Percentiles rank a stretch among this genome's conserved stretches.
phyloP scores from a whole-genome alignment of 202 grass and related monocot genomes.

The Cymbopogon flexuosus region DNA sequence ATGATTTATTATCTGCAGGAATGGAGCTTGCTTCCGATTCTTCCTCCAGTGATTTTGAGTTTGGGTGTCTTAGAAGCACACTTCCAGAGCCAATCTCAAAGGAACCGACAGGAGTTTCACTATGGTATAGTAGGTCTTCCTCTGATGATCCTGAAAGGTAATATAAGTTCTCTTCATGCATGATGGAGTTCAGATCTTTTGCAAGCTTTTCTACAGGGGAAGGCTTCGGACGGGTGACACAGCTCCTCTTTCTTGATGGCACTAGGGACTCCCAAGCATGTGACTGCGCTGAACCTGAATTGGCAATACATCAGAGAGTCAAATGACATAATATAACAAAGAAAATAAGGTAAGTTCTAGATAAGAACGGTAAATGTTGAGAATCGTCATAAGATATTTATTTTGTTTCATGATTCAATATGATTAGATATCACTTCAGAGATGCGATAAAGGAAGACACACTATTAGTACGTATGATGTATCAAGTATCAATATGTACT shows the following conservation, averaged over 20 bases:
- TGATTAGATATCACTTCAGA: not conserved
- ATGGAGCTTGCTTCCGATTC: conserved; percentile 94
- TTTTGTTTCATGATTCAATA: conserved; percentile 2
- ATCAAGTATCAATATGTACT: not conserved
- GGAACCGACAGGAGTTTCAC: conserved; percentile 58
- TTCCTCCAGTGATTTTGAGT: conserved; percentile 66
- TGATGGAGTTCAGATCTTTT: conserved; percentile 86
- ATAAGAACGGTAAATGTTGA: conserved; percentile 1
- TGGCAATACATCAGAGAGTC: conserved; percentile 18
- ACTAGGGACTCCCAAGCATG: conserved; percentile 69
- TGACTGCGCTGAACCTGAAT: conserved; percentile 82
- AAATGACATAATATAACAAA: not conserved
- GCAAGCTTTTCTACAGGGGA: conserved; percentile 77
- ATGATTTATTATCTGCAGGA: conserved; percentile 59
- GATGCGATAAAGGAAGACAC: not conserved
- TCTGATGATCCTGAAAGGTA: conserved; percentile 59
- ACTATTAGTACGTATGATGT: not conserved
- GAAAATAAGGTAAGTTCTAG: not conserved
- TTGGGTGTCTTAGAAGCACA: conserved; percentile 68
- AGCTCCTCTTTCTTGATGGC: conserved; percentile 77
- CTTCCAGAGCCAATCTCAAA: conserved; percentile 90
- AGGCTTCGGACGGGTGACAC: conserved; percentile 45
- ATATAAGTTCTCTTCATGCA: conserved; percentile 61
- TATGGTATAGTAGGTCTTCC: conserved; percentile 78
- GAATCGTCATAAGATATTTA: not conserved